Conservation (phyloP, 2,329 filamentous ascomycete genomes). For the Moelleriella libera region DNA sequence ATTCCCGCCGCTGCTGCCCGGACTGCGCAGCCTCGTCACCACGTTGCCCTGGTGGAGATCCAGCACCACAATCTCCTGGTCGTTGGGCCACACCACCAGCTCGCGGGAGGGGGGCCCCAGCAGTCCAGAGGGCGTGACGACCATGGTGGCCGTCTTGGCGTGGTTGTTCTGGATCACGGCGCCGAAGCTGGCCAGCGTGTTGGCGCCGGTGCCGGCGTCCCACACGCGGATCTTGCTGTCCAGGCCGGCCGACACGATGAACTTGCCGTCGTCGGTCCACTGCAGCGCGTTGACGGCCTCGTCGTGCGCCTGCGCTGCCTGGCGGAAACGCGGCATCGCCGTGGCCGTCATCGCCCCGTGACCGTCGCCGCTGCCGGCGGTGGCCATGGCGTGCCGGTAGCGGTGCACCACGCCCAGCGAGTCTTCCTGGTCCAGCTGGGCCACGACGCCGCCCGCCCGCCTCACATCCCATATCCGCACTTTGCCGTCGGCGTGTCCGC, state of each 20-base stretch:
- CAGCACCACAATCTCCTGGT: constrained; percentile 64
- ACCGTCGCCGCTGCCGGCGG: constrained; percentile 14
- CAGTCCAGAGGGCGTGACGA: constrained; percentile 47
- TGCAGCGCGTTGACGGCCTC: constrained; percentile 73
- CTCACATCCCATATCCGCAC: constrained; percentile 81
- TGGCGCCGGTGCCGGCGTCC: constrained; percentile 67
- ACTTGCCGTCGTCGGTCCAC: constrained; percentile 69
- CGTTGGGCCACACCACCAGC: constrained; percentile 69
- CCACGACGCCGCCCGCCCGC: constrained; percentile 61
- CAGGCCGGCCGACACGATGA: constrained; percentile 68
- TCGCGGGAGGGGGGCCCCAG: constrained; percentile 37
- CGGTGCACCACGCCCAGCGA: constrained; percentile 48
- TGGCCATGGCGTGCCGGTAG: constrained; percentile 17
- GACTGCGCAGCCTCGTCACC: constrained; percentile 55
- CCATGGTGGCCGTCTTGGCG: constrained; percentile 44
- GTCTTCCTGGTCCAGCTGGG: constrained; percentile 73
- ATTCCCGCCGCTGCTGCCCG: constrained; percentile 10
- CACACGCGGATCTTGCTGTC: constrained; percentile 79
- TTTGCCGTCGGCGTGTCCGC: constrained; percentile 72
- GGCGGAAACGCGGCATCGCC: constrained; percentile 24
- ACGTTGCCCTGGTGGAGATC: constrained; percentile 66
- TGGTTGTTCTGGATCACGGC: constrained; percentile 64
- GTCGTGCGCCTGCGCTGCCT: constrained; percentile 52
- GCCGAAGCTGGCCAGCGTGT: constrained; percentile 80
- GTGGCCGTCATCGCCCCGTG: background rate